These are phyloP conservation scores for Piromyces finnis DNA, from an alignment of 192 early-diverging fungal species.

Conservation along the genomic window DNA sequence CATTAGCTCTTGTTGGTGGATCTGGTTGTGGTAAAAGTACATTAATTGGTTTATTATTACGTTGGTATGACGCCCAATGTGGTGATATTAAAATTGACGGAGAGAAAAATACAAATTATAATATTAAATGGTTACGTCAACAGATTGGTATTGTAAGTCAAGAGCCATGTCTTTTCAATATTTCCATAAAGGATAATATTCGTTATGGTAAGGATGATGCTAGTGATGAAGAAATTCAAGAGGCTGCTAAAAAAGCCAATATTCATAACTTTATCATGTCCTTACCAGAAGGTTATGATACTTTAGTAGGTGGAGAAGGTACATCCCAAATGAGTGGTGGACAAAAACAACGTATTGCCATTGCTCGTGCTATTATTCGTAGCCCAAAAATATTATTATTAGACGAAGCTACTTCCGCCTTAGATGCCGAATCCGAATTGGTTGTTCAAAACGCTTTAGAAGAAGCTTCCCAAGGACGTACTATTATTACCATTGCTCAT, in stretches of 20 bases:
- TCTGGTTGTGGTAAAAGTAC: conserved; percentile 80
- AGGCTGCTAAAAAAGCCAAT: conserved; percentile 33
- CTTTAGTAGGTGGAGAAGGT: conserved; percentile 22
- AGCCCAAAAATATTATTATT: not conserved
- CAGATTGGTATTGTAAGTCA: conserved; percentile 81
- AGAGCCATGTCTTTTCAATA: conserved; percentile 79
- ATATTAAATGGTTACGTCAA: conserved; percentile 63
- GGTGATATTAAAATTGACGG: conserved; percentile 57
- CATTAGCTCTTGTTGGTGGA: conserved; percentile 72
- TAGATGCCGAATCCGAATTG: conserved; percentile 45
- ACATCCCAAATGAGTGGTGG: conserved; percentile 42
- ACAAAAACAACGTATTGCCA: conserved; percentile 69
- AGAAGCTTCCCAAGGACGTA: too few relatives aligned
- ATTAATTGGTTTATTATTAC: conserved; percentile 61
- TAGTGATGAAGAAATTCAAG: conserved; percentile 14
- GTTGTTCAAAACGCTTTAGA: too few relatives aligned
- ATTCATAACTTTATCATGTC: conserved; percentile 37
- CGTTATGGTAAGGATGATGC: conserved; percentile 37
- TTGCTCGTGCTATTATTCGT: conserved; percentile 5
- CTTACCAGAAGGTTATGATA: conserved; percentile 20
- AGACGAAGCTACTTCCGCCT: conserved; percentile 46
- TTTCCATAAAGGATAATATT: conserved; percentile 68
- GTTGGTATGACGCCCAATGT: conserved; percentile 53
- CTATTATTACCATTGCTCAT: too few relatives aligned
- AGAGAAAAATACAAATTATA: conserved; percentile 47